Evolutionary conservation across 306 rosid species (phyloP).

Genomic region (Fagus sylvatica): DNA sequence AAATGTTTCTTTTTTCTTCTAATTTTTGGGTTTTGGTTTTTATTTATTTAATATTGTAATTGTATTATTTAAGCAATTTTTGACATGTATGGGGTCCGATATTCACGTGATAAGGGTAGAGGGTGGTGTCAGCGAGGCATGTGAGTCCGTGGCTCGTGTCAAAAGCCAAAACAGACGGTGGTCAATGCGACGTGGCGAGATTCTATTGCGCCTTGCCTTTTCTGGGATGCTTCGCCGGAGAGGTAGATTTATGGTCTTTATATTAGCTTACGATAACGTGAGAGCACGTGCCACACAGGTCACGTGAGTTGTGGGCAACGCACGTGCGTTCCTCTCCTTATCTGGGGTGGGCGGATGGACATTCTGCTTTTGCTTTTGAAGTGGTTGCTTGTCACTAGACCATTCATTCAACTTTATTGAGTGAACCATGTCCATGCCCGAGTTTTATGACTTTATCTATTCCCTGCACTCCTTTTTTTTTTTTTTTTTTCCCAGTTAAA

Average conservation of each 20-base stretch:
- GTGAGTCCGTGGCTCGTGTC: slow-evolving; percentile 63
- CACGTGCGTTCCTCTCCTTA: slow-evolving; percentile 14
- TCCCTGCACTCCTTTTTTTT: too few species aligned
- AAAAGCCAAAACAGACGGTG: slow-evolving; percentile 63
- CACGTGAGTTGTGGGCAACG: slow-evolving; percentile 47
- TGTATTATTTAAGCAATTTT: not conserved
- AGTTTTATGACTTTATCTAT: too few species aligned
- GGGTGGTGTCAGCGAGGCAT: slow-evolving; percentile 59
- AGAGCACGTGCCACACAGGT: slow-evolving; percentile 53
- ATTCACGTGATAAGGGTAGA: slow-evolving; percentile 56
- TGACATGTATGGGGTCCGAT: slow-evolving; percentile 29
- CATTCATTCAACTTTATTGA: not conserved
- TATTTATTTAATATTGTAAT: not conserved
- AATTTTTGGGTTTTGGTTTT: too few species aligned
- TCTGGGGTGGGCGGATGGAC: slow-evolving; percentile 10
- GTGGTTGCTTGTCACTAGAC: not conserved
- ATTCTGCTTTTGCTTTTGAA: not conserved
- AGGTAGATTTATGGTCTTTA: not conserved
- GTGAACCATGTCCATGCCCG: too few species aligned
- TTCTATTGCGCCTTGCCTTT: slow-evolving; percentile 26
- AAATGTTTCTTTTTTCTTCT: not conserved
- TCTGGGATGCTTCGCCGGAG: slow-evolving; percentile 26
- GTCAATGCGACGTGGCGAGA: slow-evolving; percentile 59
- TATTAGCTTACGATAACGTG: slow-evolving; percentile 34
- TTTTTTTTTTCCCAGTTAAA: too few species aligned